Conservation (phyloP, 352 stramenopile species). For the Hyaloperonospora arabidopsidis region DNA sequence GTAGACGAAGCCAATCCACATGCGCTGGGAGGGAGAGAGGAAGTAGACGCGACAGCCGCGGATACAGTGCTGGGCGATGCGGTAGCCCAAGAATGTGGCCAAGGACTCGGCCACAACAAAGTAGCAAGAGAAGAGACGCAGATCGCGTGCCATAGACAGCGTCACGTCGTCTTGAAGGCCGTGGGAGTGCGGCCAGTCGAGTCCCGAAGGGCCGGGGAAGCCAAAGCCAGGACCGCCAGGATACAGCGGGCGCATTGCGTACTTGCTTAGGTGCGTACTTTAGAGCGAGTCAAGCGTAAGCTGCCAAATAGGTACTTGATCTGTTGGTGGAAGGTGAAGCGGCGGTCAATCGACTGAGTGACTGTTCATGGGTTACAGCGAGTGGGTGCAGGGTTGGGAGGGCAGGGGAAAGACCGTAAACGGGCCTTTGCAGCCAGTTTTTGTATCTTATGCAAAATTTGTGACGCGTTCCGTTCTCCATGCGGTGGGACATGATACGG, state of each 20-base stretch:
- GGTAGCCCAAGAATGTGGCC: slow-evolving; percentile 70
- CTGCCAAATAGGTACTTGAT: slow-evolving; percentile 9
- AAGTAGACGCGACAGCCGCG: slow-evolving; percentile 56
- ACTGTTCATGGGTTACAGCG: too few relatives aligned
- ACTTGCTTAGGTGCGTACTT: too few relatives aligned
- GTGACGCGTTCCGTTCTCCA: too few relatives aligned
- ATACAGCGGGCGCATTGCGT: slow-evolving; percentile 42
- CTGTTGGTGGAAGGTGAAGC: background rate
- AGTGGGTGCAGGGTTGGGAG: too few relatives aligned
- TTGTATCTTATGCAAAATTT: too few relatives aligned
- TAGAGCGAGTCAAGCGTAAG: too few relatives aligned
- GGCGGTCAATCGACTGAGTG: too few relatives aligned
- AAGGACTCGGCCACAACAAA: slow-evolving; percentile 69
- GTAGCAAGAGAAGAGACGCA: slow-evolving; percentile 71
- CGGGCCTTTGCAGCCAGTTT: too few relatives aligned
- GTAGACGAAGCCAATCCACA: slow-evolving; percentile 67
- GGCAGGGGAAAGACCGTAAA: too few relatives aligned
- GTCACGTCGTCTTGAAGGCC: slow-evolving; percentile 39
- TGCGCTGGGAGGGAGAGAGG: slow-evolving; percentile 49
- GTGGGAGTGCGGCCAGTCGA: slow-evolving; percentile 43
- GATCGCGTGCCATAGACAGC: slow-evolving; percentile 42
- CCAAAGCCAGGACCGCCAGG: slow-evolving; percentile 50
- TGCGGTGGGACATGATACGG: too few relatives aligned
- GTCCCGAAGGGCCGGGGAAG: slow-evolving; percentile 14
- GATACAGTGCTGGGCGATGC: slow-evolving; percentile 74